Base-by-base conservation (phyloP, 192 early-diverging fungal genomes). In the Lobosporangium transversale region DNA sequence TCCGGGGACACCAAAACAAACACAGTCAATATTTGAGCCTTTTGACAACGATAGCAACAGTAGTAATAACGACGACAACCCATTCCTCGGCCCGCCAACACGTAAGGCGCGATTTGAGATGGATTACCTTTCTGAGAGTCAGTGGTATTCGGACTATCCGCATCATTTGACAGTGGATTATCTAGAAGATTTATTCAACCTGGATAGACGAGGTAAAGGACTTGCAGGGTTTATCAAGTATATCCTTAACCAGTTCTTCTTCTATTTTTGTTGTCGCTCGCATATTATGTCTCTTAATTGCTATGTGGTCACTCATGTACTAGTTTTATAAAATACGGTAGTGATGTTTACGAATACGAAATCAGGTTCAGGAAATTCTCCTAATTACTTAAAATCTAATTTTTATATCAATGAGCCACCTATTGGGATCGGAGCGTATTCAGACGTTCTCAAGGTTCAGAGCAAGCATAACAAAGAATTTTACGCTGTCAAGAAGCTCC, bases 401-500 rank as follows among this genome's bases (percentile, higher is more conserved):
- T 98, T 95, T 67, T 82, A 85, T 44, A 61, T 93, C 17, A 68
- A 89, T 21, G 64, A 66, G 30, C 65, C 61, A 7, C 58, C 78
- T 14, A 74, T 94, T n/a, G 97, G 94, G 31, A 82, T 87, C 6
- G 97, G 97, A 18, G 83, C 90, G 56, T 96, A 94, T 63, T 89
- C 94, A 1, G 85, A 90, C 10, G 97, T 93, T 3, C 89, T 82
- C 70, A 92, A 93, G 62, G 94, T 93, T 10, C 86, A 87, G 60
- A 84, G 85, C 48, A 82, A 87, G 27, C 75, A 60, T 10, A 87
- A 87, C 54, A 89, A 88, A 15, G 66, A 79, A 58, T 51, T 86
- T 44, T 97, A 89, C 67, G 97, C 95, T 1, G 76, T 98, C 43
- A 98, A 98, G 68, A 90, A 88, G 70, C 88, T 91, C 18, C 81